These are phyloP conservation scores for Calendula officinalis DNA, from an alignment of 129 eudicot species.

Conservation along the genomic window DNA sequence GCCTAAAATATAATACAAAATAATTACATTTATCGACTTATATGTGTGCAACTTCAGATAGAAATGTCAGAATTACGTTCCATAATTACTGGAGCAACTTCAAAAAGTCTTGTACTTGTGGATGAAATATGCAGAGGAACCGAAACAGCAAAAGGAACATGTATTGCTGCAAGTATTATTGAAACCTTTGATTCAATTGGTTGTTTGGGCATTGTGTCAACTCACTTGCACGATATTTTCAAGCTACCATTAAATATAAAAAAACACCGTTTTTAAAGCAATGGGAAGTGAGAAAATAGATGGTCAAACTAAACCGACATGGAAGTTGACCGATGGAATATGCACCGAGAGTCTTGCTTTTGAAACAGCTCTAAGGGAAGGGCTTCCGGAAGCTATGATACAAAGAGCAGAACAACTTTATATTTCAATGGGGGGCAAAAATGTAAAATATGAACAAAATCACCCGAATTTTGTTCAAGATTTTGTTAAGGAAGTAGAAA, in stretches of 20 bases:
- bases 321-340: conserved; percentile 87
- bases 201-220: conserved; percentile 86
- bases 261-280: conserved; percentile 60
- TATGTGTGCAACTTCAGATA: conserved; percentile 40
- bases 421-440: conserved; percentile 31
- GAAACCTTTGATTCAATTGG: conserved; percentile 78
- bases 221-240: conserved; percentile 90
- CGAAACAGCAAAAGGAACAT: conserved; percentile 95
- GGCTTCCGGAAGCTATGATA: conserved; percentile 61
- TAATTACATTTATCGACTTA: no score
- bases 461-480: no score
- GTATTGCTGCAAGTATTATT: conserved; percentile 85
- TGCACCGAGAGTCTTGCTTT: conserved; percentile 98
- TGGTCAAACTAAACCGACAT: conserved; percentile 81
- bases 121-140: conserved; percentile 99
- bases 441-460: conserved; percentile 26
- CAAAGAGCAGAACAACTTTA: conserved; percentile 82
- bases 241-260: conserved; percentile 62
- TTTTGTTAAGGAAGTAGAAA: conserved; percentile 49
- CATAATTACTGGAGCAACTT: conserved; percentile 61
- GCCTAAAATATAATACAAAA: no score
- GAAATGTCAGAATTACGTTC: conserved; percentile 98
- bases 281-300: conserved; percentile 68
- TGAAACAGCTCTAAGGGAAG: conserved; percentile 93
- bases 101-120: conserved; percentile 84